Base-by-base conservation (phyloP, 2,329 filamentous ascomycete species). In the Venturia carpophila region DNA sequence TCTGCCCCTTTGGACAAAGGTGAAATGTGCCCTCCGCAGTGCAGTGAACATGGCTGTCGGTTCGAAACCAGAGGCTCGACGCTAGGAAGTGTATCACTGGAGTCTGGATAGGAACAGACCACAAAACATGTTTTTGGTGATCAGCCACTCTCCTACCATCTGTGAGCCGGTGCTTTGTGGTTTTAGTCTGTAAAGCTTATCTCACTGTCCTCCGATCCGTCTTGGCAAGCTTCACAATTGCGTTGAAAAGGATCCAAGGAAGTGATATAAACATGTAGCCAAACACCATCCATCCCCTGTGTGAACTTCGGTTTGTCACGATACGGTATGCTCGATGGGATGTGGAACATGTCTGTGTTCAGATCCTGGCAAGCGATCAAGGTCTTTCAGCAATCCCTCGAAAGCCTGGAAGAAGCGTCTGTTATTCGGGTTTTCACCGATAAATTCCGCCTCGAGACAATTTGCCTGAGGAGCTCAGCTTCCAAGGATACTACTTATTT, bases 71-170 rank as follows among this genome's bases (percentile, higher is more conserved):
- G 5, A 3, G 52, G 10, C 15, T 58, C 19, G 27, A 10, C 30
- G 19, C 52, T n/a, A 37, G 27, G 9, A n/a, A 37, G 19, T 34
- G 15, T 13, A 37, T 58, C 15, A 15, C 5, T 9, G 30, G 10
- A 5, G 30, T 24, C 27, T 37, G 27, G 49, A 15, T 24, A 56
- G 30, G 24, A 30, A 34, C 24, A 56, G 49, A 30, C 30, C 27
- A 21, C 52, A 27, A 58, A 58, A 58, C 52, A 39, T 58, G 52
- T 52, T 52, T 6, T 52, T 27, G 47, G 27, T 21, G 13, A 52
- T 52, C 47, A 58, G 17, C 30, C 5, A 4, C 24, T 13, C 27
- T 15, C 30, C 17, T n/a, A 13, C 5, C 15, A 58, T 34, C 27
- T n/a, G 27, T 15, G 49, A 56, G 49, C 27, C 49, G 9, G 30